Evolutionary conservation across 2,329 filamentous ascomycete species (phyloP).

Genomic region (Ceratocystis diversiconidia): DNA sequence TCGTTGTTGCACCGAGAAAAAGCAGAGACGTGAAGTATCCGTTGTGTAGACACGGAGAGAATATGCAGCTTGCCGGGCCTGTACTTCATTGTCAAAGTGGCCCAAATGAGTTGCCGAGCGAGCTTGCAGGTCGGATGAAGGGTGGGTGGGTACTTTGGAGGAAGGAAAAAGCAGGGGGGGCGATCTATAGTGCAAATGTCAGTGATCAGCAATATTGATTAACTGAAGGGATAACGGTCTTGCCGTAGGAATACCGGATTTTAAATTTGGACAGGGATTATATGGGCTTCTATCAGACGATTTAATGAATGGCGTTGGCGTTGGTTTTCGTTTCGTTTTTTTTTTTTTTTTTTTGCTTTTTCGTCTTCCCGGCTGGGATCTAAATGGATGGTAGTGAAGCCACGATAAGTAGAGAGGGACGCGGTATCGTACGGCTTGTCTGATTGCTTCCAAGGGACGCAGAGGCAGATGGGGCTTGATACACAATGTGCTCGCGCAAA

Average conservation of each 20-base stretch:
- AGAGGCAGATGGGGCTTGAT: neutral
- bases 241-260: neutral
- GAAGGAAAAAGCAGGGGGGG: neutral
- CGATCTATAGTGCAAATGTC: neutral
- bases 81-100: neutral
- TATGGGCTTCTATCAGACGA: neutral
- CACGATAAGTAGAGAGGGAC: no score
- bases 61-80: neutral
- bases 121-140: neutral
- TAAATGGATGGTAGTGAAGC: no score
- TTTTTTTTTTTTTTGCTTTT: neutral
- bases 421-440: no score
- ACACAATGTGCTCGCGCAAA: no score
- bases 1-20: neutral
- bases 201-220: constrained; percentile 6
- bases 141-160: neutral
- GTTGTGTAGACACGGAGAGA: neutral
- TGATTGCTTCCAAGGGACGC: no score
- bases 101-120: neutral
- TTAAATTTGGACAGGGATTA: neutral
- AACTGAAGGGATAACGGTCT: constrained; percentile 5
- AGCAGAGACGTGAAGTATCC: neutral
- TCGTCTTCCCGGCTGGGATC: no score
- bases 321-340: neutral
- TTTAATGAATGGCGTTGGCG: neutral